Evolutionary conservation across 2,329 filamentous ascomycete species (phyloP).

Genomic region (Fusarium cyanostomum): DNA sequence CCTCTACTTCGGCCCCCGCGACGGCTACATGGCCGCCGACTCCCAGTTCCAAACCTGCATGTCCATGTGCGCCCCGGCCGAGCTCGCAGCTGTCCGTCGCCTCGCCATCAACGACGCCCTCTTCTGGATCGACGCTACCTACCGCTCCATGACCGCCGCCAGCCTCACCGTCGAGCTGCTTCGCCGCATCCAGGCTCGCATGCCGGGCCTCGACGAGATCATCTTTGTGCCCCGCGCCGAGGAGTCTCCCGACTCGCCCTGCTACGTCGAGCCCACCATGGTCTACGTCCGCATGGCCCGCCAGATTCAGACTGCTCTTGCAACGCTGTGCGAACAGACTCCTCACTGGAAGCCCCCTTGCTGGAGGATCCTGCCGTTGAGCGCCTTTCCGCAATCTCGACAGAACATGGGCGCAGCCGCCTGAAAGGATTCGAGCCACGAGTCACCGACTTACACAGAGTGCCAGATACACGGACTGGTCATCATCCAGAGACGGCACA

Average conservation of each 20-base stretch:
- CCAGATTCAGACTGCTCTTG: slow-evolving; percentile 51
- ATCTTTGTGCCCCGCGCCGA: slow-evolving; percentile 56
- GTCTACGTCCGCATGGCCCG: slow-evolving; percentile 49
- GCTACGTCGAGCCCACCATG: slow-evolving; percentile 45
- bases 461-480: not conserved
- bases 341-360: slow-evolving; percentile 47
- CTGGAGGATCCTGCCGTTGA: slow-evolving; percentile 52
- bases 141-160: slow-evolving; percentile 52
- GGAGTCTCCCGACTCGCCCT: slow-evolving; percentile 46
- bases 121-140: slow-evolving; percentile 50
- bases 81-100: slow-evolving; percentile 53
- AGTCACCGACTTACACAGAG: not conserved
- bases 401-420: not conserved
- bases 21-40: slow-evolving; percentile 57
- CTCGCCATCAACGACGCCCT: slow-evolving; percentile 58
- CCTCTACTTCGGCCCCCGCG: slow-evolving; percentile 58
- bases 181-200: slow-evolving; percentile 48
- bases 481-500: not conserved
- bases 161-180: slow-evolving; percentile 54
- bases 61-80: slow-evolving; percentile 52
- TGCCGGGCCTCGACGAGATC: slow-evolving; percentile 54
- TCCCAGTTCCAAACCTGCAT: slow-evolving; percentile 57
- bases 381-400: slow-evolving; percentile 33
- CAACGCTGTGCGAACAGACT: slow-evolving; percentile 43
- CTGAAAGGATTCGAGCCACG: not conserved